Percentiles rank a stretch among this genome's conserved stretches.
Conservation (phyloP, 2,329 filamentous ascomycete genomes). For the Cercospora sp. region DNA sequence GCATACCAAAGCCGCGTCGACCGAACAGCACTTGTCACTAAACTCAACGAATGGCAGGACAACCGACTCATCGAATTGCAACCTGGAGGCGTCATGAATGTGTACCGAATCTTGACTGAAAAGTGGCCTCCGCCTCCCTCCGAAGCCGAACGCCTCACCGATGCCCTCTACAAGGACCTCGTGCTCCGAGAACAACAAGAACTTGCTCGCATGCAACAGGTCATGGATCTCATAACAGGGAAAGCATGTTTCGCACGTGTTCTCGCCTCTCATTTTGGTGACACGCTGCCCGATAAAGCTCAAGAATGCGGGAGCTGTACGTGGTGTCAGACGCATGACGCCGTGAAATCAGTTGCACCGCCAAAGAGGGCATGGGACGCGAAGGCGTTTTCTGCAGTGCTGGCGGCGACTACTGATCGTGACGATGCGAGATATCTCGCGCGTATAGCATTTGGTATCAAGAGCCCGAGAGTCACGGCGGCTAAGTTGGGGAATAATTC, state of each 20-base stretch:
- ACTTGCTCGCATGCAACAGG: slow-evolving; percentile 52
- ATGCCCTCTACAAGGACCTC: slow-evolving; percentile 55
- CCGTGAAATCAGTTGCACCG: slow-evolving; percentile 43
- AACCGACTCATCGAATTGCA: slow-evolving; percentile 53
- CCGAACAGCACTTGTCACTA: slow-evolving; percentile 54
- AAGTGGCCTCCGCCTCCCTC: slow-evolving; percentile 47
- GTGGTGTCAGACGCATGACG: slow-evolving; percentile 43
- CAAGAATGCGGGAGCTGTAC: slow-evolving; percentile 56
- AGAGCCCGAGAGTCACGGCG: slow-evolving; percentile 55
- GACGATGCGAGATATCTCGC: slow-evolving; percentile 63
- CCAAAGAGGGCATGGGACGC: slow-evolving; percentile 45
- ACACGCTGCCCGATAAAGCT: slow-evolving; percentile 49
- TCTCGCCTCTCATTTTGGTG: slow-evolving; percentile 61
- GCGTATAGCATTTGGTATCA: slow-evolving; percentile 62
- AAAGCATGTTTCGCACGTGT: slow-evolving; percentile 54
- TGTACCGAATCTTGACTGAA: slow-evolving; percentile 53
- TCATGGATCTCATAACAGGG: slow-evolving; percentile 57
- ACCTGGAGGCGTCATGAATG: slow-evolving; percentile 54
- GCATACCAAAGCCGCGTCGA: slow-evolving; percentile 38
- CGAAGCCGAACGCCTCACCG: slow-evolving; percentile 50
- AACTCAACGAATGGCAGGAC: slow-evolving; percentile 58
- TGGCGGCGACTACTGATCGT: slow-evolving; percentile 49
- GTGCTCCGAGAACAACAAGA: slow-evolving; percentile 56
- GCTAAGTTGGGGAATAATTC: slow-evolving; percentile 50
- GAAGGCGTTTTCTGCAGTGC: slow-evolving; percentile 46